Percentiles rank a stretch among this genome's conserved stretches.
These are phyloP conservation scores for Solanum appendiculatum DNA, from an alignment of 257 asterid species.

Conservation along the genomic window DNA sequence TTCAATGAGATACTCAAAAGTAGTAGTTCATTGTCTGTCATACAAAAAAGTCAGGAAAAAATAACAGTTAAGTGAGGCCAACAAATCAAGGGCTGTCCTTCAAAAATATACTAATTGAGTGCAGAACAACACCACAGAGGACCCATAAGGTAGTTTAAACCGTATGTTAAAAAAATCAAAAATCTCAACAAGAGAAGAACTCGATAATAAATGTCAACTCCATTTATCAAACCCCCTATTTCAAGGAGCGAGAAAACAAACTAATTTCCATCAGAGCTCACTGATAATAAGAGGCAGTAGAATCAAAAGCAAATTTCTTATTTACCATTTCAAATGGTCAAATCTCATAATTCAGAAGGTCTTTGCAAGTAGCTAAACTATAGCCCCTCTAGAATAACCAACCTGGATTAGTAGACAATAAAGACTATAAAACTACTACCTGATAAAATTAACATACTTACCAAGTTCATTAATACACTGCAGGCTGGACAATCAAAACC, in stretches of 20 bases:
- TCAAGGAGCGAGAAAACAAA: background rate
- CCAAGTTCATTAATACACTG: background rate
- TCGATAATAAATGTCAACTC: background rate
- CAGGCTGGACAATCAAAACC: background rate
- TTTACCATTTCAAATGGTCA: background rate
- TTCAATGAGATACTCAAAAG: background rate
- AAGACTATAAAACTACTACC: background rate
- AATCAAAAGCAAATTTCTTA: background rate
- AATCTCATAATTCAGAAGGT: background rate
- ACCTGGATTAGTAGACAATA: background rate
- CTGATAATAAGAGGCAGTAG: background rate
- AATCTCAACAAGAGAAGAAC: background rate
- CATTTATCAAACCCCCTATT: background rate
- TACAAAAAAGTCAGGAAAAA: background rate
- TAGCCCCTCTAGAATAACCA: background rate
- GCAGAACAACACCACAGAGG: background rate
- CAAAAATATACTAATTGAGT: background rate
- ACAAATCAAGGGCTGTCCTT: background rate
- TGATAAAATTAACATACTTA: background rate
- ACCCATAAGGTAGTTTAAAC: background rate
- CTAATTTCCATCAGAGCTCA: background rate
- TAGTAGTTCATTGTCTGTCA: background rate
- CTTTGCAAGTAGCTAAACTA: background rate
- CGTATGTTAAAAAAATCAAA: background rate
- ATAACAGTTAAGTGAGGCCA: background rate